A percentile compares a stretch with the other conserved stretches of the same genome.
Conservation (phyloP, 768 basidiomycete genomes). For the Russula vinacea region DNA sequence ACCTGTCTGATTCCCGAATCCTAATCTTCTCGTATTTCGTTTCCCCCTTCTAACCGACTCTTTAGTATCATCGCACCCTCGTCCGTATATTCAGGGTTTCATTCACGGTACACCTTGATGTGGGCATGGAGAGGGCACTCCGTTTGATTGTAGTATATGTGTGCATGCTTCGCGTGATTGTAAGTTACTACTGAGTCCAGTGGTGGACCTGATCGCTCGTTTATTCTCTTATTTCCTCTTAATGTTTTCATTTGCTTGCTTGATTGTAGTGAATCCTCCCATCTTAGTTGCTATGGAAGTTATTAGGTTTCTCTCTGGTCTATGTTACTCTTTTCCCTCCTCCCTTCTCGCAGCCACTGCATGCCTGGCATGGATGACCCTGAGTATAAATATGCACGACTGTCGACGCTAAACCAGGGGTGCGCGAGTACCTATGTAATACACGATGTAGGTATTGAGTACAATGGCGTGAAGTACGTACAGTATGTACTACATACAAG, state of each 20-base stretch:
- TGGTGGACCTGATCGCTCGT: neutral
- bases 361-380: neutral
- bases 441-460: neutral
- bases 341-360: neutral
- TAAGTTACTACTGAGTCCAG: neutral
- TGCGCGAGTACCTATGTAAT: neutral
- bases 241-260: neutral
- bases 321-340: no score
- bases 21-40: neutral
- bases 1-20: slow-evolving; percentile 9
- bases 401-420: no score
- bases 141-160: neutral
- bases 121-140: neutral
- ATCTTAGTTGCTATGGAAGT: neutral
- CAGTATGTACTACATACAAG: neutral
- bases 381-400: neutral
- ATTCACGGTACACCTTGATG: neutral
- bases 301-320: neutral
- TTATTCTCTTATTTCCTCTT: neutral
- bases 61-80: neutral
- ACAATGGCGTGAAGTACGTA: neutral
- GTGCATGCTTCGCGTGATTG: neutral
- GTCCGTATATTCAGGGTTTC: neutral
- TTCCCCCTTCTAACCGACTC: neutral
- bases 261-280: neutral